Percentiles rank a stretch among this genome's conserved stretches.
phyloP scores from a whole-genome alignment of 2,329 filamentous ascomycete genomes.

The Fusarium kyushuense region DNA sequence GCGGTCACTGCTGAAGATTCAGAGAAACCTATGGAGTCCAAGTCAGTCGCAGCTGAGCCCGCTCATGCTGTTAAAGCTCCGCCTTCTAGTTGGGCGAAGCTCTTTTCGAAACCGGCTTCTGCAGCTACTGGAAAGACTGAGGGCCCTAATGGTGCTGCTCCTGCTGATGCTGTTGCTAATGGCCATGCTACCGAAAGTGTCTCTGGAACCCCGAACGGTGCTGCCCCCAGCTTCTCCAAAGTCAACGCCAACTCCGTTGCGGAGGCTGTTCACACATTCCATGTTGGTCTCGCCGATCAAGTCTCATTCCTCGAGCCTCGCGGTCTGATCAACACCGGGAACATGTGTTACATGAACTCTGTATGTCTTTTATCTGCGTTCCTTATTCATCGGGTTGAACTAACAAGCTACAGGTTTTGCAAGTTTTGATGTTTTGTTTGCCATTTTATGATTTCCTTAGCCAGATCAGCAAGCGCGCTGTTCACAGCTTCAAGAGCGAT shows the following conservation, averaged over 20 bases:
- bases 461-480: conserved; percentile 83
- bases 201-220: conserved; percentile 34
- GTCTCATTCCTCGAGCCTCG: conserved; percentile 90
- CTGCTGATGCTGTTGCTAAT: conserved; percentile 40
- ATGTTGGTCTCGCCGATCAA: conserved; percentile 72
- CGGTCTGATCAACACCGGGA: conserved; percentile 95
- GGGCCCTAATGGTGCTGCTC: conserved; percentile 47
- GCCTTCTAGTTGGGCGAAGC: conserved; percentile 57
- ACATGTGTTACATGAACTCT: conserved; percentile 99
- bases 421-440: conserved; percentile 92
- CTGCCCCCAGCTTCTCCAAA: conserved; percentile 56
- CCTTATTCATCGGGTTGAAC: conserved; percentile 13
- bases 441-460: conserved; percentile 96
- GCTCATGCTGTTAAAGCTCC: conserved; percentile 48
- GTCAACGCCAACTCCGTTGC: conserved; percentile 71
- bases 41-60: conserved; percentile 23
- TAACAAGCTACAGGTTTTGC: conserved; percentile 77
- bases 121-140: conserved; percentile 32
- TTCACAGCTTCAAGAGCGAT: conserved; percentile 93
- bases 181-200: conserved; percentile 38
- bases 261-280: conserved; percentile 81
- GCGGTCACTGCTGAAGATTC: conserved; percentile 30
- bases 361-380: conserved; percentile 65
- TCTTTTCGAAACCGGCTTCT: conserved; percentile 53
- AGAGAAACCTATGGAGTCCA: conserved; percentile 45